phyloP scores from a whole-genome alignment of 805 yeast genomes.

The Zygosaccharomyces pseudorouxii region DNA sequence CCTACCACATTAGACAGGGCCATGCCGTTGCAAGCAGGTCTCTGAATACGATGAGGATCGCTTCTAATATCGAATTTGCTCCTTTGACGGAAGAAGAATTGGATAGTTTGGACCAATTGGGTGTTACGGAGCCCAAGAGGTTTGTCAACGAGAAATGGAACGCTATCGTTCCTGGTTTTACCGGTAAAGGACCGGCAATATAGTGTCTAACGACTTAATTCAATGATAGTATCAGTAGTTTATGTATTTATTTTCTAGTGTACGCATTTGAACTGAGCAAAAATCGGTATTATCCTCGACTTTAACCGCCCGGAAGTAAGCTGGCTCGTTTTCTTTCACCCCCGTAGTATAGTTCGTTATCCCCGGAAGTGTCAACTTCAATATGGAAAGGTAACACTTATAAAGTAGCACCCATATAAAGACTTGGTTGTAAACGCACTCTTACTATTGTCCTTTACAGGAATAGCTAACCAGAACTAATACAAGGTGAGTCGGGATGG shows the following conservation, averaged over 20 bases:
- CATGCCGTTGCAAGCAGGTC: slow-evolving; percentile 67
- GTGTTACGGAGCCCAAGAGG: slow-evolving; percentile 32
- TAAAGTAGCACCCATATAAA: no score
- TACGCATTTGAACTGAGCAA: no score
- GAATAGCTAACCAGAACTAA: no score
- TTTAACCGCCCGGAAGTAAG: no score
- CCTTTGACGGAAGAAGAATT: slow-evolving; percentile 43
- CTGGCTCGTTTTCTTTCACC: no score
- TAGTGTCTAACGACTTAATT: not conserved
- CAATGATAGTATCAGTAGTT: not conserved
- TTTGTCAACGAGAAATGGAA: slow-evolving; percentile 31
- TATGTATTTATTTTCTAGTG: not conserved
- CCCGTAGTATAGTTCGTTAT: no score
- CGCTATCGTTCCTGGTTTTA: slow-evolving; percentile 29
- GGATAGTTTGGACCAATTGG: slow-evolving; percentile 34
- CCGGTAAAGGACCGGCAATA: slow-evolving; percentile 17
- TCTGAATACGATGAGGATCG: slow-evolving; percentile 58
- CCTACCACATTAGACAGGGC: slow-evolving; percentile 62
- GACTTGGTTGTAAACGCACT: no score
- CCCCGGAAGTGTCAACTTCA: no score
- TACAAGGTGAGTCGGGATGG: slow-evolving; percentile 3
- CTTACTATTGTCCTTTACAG: no score
- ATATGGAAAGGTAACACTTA: no score
- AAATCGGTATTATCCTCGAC: no score
- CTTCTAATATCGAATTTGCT: slow-evolving; percentile 37